Evolutionary conservation across 495 filamentous ascomycete genomes (phyloP).

Genomic region (Daldinia childiae): DNA sequence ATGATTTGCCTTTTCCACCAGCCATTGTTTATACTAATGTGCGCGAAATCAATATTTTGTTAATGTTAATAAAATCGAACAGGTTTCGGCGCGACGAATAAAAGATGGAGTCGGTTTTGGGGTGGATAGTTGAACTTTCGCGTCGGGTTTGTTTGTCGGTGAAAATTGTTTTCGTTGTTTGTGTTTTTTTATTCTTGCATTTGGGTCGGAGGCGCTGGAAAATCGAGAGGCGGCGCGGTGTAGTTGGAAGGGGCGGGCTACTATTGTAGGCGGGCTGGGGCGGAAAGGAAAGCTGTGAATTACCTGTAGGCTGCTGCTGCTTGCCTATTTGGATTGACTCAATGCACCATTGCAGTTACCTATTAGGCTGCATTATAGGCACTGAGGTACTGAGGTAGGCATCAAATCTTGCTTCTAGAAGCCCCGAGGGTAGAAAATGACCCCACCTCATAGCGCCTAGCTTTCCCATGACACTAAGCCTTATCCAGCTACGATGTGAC

Average conservation of each 20-base stretch:
- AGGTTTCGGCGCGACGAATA: constrained; percentile 8
- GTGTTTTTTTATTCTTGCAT: constrained; percentile 42
- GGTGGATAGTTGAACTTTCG: constrained; percentile 37
- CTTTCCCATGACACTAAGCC: constrained; percentile 15
- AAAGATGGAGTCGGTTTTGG: constrained; percentile 14
- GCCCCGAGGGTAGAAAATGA: constrained; percentile 14
- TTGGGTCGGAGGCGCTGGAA: constrained; percentile 33
- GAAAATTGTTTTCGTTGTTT: constrained; percentile 48
- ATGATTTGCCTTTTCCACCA: constrained; percentile 93
- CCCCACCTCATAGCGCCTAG: constrained; percentile 18
- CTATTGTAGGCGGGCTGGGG: constrained; percentile 3
- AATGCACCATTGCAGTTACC: not conserved
- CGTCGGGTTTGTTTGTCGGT: constrained; percentile 41
- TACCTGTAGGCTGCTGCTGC: constrained; percentile 2
- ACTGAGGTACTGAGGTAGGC: not conserved
- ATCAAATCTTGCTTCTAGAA: constrained; percentile 16
- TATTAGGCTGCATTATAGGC: not conserved
- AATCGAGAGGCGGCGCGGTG: constrained; percentile 47
- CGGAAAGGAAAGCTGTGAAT: constrained; percentile 2
- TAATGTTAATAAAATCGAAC: not conserved
- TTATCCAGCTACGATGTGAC: constrained; percentile 7
- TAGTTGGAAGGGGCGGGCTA: constrained; percentile 15
- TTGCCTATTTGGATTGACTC: constrained; percentile 10
- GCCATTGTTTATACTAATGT: constrained; percentile 59
- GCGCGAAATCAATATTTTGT: constrained; percentile 44